Base-by-base conservation (phyloP, 148 eudicot species). In the Chenopodium album region DNA sequence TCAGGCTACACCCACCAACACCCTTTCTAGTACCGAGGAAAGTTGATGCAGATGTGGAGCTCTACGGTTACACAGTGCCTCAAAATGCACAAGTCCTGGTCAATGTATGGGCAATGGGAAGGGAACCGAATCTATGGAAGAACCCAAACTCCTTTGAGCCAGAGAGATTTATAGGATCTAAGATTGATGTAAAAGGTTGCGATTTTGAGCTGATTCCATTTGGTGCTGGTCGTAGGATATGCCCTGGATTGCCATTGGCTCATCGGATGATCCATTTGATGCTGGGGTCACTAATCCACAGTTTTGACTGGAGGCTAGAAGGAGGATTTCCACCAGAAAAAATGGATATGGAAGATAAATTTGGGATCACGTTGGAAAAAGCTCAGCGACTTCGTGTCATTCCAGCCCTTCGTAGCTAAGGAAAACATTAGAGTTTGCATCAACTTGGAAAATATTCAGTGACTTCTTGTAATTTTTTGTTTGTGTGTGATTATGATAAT, bases 21-120 rank as follows among this genome's bases (percentile, higher is more conserved):
- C 75, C 76, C 5, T 79, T 79, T 52, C 46, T 71, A 14, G 46
- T 79, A 20, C 82, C 82, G 9, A 44, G 65, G 6, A 79, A 79
- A 56, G 82, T 76, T 7, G 48, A 29, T 3, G 31, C 9, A 5
- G 52, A 79, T 54, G 67, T 79, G 2, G 41, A 70, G 6, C 9
- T 79, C 9, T 52, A 9, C 10, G 73, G 80, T 1, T 78, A 65
- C 47, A 64, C 68, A 9, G n/a, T 77, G 26, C 78, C 78, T 0
- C 59, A 56, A 76, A 59, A 59, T 16, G 67, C 67, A 56, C 65
- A 59, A 76, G 41, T 76, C 17, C 64, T 76, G 4, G 78, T 76
- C 9, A 76, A 76, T 20, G 63, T 37, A 7, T 59, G 78, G 68
- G 78, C 78, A 31, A 56, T 76, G 59, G 78, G 78, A 22, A 76